Conservation (phyloP, 257 asterid genomes). For the Ajuga chamaepitys region DNA sequence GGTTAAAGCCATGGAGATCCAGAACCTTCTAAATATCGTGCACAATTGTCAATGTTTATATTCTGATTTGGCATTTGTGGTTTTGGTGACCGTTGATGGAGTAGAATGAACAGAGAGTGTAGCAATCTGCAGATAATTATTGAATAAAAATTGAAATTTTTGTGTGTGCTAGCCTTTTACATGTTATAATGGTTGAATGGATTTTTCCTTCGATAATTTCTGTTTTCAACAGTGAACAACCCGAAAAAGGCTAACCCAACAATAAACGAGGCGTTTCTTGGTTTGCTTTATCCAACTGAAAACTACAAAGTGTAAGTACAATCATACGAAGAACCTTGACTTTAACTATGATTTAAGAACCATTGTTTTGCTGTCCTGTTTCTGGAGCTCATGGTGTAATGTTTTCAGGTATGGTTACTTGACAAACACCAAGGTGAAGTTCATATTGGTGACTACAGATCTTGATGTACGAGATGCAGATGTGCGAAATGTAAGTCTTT, state of each 20-base stretch:
- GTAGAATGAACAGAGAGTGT: not conserved
- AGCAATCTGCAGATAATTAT: not conserved
- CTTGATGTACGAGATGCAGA: constrained; percentile 95
- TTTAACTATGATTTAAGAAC: not conserved
- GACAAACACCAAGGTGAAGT: constrained; percentile 91
- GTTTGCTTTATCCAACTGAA: constrained; percentile 87
- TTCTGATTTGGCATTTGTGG: not conserved
- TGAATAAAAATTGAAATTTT: not conserved
- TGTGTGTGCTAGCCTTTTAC: not conserved
- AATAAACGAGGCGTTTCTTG: constrained; percentile 87
- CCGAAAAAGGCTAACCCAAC: constrained; percentile 84
- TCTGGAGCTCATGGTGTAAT: constrained; percentile 6
- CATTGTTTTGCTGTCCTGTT: not conserved
- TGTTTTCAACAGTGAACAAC: constrained; percentile 71
- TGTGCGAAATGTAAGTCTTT: constrained; percentile 80
- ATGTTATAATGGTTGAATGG: not conserved
- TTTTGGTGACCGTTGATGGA: not conserved
- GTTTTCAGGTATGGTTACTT: constrained; percentile 76
- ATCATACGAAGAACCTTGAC: not conserved
- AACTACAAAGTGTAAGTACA: constrained; percentile 87
- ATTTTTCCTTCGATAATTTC: not conserved
- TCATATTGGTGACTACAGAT: constrained; percentile 86
- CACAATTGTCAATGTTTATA: not conserved
- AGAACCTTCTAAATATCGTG: not conserved
- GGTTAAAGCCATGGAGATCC: not conserved